phyloP scores from a whole-genome alignment of 352 stramenopile genomes.

The Pythium coloratum region DNA sequence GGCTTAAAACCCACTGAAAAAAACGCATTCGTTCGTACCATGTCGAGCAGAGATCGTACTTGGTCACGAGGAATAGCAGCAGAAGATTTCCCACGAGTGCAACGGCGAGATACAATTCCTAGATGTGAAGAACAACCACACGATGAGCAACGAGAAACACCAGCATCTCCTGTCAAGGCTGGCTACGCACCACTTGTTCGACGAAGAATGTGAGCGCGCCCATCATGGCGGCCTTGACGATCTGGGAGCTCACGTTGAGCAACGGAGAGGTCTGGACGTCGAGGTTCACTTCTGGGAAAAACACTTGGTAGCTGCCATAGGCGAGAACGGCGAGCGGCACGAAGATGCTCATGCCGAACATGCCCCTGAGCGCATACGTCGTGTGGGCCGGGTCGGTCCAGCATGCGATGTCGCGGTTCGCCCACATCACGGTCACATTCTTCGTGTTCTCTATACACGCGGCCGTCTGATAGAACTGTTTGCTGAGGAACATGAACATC shows the following conservation, averaged over 20 bases:
- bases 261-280: slow-evolving; percentile 39
- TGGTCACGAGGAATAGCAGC: slow-evolving; percentile 32
- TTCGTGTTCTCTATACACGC: slow-evolving; percentile 24
- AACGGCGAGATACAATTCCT: slow-evolving; percentile 34
- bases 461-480: slow-evolving; percentile 37
- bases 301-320: slow-evolving; percentile 41
- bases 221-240: slow-evolving; percentile 41
- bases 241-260: slow-evolving; percentile 39
- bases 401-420: slow-evolving; percentile 32
- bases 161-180: too few species aligned
- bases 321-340: slow-evolving; percentile 37
- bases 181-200: slow-evolving; percentile 32
- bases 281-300: slow-evolving; percentile 42
- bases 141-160: neutral
- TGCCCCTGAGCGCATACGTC: slow-evolving; percentile 31
- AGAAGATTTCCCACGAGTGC: slow-evolving; percentile 34
- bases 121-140: neutral
- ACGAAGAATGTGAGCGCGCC: slow-evolving; percentile 39
- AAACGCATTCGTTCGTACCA: slow-evolving; percentile 22
- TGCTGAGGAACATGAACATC: slow-evolving; percentile 43
- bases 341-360: slow-evolving; percentile 44
- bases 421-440: slow-evolving; percentile 28
- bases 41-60: slow-evolving; percentile 34
- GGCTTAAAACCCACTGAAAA: neutral
- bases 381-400: slow-evolving; percentile 27